These are phyloP conservation scores for Inosperma sp. DNA, from an alignment of 768 basidiomycete genomes.

Conservation along the genomic window DNA sequence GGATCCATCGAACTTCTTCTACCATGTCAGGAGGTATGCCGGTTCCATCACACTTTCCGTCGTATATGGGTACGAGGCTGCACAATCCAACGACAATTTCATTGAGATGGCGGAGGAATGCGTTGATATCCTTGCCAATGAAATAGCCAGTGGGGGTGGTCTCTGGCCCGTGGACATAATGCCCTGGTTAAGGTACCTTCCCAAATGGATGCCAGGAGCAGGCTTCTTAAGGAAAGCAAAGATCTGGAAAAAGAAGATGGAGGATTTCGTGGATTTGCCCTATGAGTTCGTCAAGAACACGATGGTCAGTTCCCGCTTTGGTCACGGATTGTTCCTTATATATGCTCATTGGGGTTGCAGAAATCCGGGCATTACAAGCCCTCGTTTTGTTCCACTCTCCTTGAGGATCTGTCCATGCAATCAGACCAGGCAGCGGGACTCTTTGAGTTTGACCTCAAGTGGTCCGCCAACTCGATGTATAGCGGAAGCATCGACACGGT, in stretches of 20 bases:
- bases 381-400: conserved; percentile 48
- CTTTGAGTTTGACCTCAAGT: conserved; percentile 67
- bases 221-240: conserved; percentile 31
- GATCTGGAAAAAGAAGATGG: conserved; percentile 22
- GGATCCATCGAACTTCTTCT: conserved; percentile 37
- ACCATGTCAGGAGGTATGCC: conserved; percentile 41
- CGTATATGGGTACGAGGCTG: conserved; percentile 32
- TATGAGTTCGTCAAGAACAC: conserved; percentile 12
- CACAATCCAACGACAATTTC: conserved; percentile 32
- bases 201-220: conserved; percentile 36
- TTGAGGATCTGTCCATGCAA: conserved; percentile 38
- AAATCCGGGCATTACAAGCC: conserved; percentile 37
- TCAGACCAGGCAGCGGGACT: conserved; percentile 32
- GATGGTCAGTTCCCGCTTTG: conserved; percentile 10
- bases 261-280: conserved; percentile 11
- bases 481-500: conserved; percentile 11
- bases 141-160: conserved; percentile 27
- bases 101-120: conserved; percentile 29
- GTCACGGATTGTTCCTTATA: conserved; percentile 11
- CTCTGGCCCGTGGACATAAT: conserved; percentile 35
- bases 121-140: conserved; percentile 23
- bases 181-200: conserved; percentile 33
- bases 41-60: conserved; percentile 13
- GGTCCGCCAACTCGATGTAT: conserved; percentile 85
- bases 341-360: conserved; percentile 23